phyloP scores from a whole-genome alignment of 164 flowering plant genomes.

The Berberis vulgaris region DNA sequence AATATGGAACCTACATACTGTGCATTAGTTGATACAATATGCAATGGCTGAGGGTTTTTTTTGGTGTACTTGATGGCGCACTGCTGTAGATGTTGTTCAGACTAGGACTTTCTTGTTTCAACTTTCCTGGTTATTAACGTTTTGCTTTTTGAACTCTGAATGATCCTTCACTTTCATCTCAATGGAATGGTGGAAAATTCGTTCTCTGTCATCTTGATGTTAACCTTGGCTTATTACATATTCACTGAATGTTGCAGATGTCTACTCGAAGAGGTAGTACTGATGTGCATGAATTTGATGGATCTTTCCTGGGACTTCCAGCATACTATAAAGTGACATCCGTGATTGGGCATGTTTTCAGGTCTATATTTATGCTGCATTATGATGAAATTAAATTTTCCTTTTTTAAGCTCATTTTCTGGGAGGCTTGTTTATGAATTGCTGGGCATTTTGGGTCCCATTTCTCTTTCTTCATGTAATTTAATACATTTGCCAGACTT shows the following conservation, averaged over 20 bases:
- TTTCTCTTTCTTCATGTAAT: no score
- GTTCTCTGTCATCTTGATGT: not conserved
- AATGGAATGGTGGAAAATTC: not conserved
- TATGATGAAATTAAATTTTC: no score
- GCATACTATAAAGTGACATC: slow-evolving; percentile 78
- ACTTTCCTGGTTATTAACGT: no score
- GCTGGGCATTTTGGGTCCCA: no score
- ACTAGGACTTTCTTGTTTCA: no score
- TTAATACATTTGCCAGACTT: no score
- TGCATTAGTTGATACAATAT: no score
- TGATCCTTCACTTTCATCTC: no score
- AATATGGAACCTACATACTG: no score
- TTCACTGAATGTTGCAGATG: slow-evolving; percentile 45
- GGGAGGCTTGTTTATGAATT: not conserved
- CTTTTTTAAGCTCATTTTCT: not conserved
- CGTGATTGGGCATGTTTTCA: slow-evolving; percentile 96
- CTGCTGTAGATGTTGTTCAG: no score
- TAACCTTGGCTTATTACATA: not conserved
- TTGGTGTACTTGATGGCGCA: no score
- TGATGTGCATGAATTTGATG: slow-evolving; percentile 90
- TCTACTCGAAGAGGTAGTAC: slow-evolving; percentile 72
- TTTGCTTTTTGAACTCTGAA: not conserved
- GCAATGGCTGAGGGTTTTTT: no score
- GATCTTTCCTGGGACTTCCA: slow-evolving; percentile 41
- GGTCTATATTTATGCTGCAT: slow-evolving; percentile 27